Evolutionary conservation across 1,284 basidiomycete genomes (phyloP).

Genomic region (Cutaneotrichosporon spelunceum): DNA sequence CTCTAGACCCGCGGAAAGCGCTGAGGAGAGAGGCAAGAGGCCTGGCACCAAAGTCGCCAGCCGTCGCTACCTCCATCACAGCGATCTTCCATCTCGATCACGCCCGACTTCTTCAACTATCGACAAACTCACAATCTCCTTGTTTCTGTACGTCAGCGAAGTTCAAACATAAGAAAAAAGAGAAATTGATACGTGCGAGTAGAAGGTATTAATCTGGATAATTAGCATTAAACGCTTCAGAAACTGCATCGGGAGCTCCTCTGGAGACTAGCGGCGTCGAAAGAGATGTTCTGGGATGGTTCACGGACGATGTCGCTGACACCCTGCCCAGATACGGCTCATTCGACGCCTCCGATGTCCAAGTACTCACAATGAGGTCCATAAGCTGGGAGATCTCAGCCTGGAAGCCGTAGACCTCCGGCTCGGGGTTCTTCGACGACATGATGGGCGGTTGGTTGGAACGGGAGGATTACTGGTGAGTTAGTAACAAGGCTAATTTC

Average conservation of each 20-base stretch:
- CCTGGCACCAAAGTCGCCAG: too few species aligned
- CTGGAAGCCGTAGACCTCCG: constrained; percentile 14
- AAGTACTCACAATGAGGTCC: constrained; percentile 53
- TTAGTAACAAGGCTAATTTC: background rate
- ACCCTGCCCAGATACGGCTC: background rate
- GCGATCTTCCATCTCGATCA: background rate
- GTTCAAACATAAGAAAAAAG: background rate
- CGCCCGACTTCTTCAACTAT: background rate
- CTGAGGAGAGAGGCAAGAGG: too few species aligned
- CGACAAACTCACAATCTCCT: constrained; percentile 64
- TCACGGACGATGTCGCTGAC: background rate
- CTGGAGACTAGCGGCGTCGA: background rate
- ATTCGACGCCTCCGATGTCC: constrained; percentile 67
- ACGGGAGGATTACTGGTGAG: background rate
- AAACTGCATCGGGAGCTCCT: background rate
- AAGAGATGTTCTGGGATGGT: background rate
- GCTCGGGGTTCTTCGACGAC: background rate
- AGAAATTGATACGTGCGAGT: background rate
- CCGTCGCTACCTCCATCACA: background rate
- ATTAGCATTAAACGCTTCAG: background rate
- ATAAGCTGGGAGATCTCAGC: constrained; percentile 91
- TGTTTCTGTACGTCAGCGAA: constrained; percentile 54
- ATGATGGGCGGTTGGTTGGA: background rate
- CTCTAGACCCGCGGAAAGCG: too few species aligned
- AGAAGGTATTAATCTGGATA: background rate